Evolutionary conservation across 1,284 basidiomycete genomes (phyloP).

Genomic region (Ustilago crameri): DNA sequence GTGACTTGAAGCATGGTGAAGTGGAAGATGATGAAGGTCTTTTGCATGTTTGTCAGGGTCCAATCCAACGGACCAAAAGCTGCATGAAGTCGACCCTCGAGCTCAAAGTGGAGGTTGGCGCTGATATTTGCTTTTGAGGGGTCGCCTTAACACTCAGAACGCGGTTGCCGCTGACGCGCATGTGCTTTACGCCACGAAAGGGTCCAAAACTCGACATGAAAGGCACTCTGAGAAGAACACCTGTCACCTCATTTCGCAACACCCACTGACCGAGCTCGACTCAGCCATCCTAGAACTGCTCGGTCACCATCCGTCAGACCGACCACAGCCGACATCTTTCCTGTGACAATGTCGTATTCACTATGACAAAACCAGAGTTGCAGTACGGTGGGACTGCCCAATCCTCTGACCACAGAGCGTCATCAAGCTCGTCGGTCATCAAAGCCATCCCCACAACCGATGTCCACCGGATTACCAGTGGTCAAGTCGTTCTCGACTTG

Average conservation of each 20-base stretch:
- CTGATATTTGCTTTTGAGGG: no score
- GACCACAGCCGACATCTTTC: neutral
- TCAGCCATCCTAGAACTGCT: slow-evolving; percentile 1
- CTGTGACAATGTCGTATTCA: neutral
- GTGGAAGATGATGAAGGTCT: neutral
- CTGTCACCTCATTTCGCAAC: neutral
- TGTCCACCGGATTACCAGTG: slow-evolving; percentile 77
- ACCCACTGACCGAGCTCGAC: slow-evolving; percentile 1
- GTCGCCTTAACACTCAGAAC: neutral
- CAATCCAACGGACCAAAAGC: neutral
- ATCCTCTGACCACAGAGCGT: neutral
- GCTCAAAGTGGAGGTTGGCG: slow-evolving; percentile 3
- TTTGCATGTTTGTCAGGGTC: neutral
- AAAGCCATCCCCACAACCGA: slow-evolving; percentile 51
- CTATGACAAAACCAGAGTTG: neutral
- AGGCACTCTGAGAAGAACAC: slow-evolving; percentile 6
- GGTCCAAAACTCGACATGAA: slow-evolving; percentile 5
- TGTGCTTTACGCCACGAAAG: slow-evolving; percentile 31
- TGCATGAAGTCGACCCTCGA: no score
- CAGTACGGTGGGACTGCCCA: neutral
- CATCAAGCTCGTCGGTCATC: slow-evolving; percentile 26
- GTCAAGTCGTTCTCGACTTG: slow-evolving; percentile 93
- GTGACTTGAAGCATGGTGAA: neutral
- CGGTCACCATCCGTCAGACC: neutral
- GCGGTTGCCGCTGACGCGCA: slow-evolving; percentile 19